Evolutionary conservation across 139 green algal species (phyloP).

Genomic region (Coccomyxa sp.): DNA sequence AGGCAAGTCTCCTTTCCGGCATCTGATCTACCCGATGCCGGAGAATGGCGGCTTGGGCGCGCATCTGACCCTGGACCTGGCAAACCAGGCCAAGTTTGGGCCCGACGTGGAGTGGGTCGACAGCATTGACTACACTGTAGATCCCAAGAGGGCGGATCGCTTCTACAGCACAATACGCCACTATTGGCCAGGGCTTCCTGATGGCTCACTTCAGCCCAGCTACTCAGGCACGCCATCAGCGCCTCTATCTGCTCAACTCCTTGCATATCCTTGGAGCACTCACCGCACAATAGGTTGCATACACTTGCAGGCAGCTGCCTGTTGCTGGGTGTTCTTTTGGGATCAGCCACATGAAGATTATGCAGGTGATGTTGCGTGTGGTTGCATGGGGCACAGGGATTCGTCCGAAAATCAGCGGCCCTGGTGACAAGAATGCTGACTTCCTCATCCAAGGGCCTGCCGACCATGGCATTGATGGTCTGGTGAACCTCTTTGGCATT

Average conservation of each 20-base stretch:
- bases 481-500: constrained; percentile 80
- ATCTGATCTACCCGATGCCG: constrained; percentile 83
- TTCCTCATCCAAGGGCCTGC: constrained; percentile 50
- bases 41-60: constrained; percentile 75
- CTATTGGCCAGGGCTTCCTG: constrained; percentile 70
- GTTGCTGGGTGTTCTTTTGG: neutral
- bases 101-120: constrained; percentile 88
- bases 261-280: neutral
- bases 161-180: constrained; percentile 70
- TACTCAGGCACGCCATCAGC: constrained; percentile 70
- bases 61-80: constrained; percentile 86
- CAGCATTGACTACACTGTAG: constrained; percentile 57
- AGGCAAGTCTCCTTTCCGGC: constrained; percentile 53
- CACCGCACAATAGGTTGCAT: neutral
- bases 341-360: neutral
- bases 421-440: constrained; percentile 51
- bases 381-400: neutral
- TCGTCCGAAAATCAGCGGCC: constrained; percentile 28
- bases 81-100: constrained; percentile 71
- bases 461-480: constrained; percentile 53
- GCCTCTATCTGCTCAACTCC: constrained; percentile 43
- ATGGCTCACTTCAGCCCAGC: constrained; percentile 53
- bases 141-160: constrained; percentile 25
- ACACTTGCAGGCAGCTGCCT: neutral
- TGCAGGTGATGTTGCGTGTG: neutral